Percentiles rank a stretch among this genome's conserved stretches.
These are phyloP conservation scores for Geotrichum phurueaensis DNA, from an alignment of 1,139 yeast species.

Conservation along the genomic window DNA sequence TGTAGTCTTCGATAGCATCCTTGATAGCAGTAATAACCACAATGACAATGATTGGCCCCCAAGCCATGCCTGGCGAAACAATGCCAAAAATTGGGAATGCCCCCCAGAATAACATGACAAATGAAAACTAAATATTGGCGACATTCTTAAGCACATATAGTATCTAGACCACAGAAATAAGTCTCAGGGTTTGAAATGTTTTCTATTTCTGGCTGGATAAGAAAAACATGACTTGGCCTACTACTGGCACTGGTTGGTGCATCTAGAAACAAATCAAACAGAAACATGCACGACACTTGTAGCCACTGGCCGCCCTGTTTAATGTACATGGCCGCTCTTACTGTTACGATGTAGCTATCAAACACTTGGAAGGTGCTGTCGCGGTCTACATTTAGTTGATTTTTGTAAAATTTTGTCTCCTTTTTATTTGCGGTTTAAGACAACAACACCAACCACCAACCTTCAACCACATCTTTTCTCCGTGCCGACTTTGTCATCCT, in stretches of 20 bases:
- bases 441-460: background rate
- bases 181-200: no score
- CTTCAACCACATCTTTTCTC: background rate
- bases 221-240: no score
- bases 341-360: no score
- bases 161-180: background rate
- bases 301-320: no score
- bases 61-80: conserved; percentile 78
- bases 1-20: conserved; percentile 91
- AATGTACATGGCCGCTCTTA: no score
- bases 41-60: conserved; percentile 91
- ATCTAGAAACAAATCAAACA: no score
- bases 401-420: background rate
- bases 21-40: conserved; percentile 82
- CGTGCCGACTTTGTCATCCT: background rate
- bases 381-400: background rate
- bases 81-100: conserved; percentile 85
- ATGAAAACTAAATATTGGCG: conserved; percentile 82
- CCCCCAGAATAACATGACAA: conserved; percentile 73
- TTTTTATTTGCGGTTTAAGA: background rate
- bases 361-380: no score
- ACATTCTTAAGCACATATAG: conserved; percentile 66
- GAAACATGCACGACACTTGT: no score
- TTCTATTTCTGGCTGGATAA: no score
- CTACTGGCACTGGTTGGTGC: no score